These are phyloP conservation scores for Pelargonium citronellum DNA, from an alignment of 441 rosid species.

Conservation along the genomic window DNA sequence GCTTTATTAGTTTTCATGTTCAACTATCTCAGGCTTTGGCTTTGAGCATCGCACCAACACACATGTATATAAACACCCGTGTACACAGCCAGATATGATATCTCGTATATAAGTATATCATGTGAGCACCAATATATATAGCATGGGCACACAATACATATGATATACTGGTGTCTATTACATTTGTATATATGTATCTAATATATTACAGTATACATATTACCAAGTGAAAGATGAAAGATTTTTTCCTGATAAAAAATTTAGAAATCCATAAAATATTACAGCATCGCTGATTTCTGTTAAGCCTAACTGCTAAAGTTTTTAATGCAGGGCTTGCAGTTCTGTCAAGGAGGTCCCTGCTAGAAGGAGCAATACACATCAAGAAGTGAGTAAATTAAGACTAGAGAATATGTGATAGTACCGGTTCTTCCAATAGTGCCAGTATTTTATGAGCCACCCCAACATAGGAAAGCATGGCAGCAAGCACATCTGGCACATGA, in stretches of 20 bases:
- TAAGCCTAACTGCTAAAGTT: not conserved
- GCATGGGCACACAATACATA: not conserved
- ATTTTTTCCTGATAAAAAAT: too few relatives aligned
- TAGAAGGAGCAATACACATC: not conserved
- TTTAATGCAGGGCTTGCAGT: not conserved
- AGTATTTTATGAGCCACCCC: constrained; percentile 76
- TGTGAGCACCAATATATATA: not conserved
- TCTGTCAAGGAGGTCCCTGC: not conserved
- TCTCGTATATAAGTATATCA: not conserved
- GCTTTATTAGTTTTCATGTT: too few relatives aligned
- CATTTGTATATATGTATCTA: not conserved
- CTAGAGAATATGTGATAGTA: constrained; percentile 27
- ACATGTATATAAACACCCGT: not conserved
- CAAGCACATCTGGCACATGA: constrained; percentile 85
- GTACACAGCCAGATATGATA: not conserved
- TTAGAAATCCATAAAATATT: too few relatives aligned
- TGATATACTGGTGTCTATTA: not conserved
- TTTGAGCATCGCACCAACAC: not conserved
- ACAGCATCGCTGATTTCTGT: not conserved
- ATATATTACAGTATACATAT: not conserved
- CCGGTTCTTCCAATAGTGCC: constrained; percentile 93
- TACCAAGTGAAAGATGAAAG: not conserved
- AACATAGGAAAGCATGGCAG: constrained; percentile 89
- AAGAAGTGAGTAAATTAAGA: constrained; percentile 6
- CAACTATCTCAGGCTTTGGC: not conserved